phyloP scores from a whole-genome alignment of 169 alveolate genomes.

The Cryptosporidium andersoni region DNA sequence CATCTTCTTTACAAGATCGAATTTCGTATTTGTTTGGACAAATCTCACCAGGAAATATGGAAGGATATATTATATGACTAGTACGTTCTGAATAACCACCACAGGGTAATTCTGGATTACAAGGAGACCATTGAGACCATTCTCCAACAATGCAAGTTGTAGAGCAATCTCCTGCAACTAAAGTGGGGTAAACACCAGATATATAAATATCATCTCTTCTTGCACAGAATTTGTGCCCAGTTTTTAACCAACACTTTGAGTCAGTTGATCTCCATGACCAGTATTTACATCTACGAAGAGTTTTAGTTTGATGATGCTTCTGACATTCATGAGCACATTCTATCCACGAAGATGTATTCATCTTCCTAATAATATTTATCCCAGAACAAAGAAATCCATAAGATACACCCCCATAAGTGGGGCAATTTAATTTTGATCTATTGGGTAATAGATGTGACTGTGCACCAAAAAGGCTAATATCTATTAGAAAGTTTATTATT shows the following conservation, averaged over 20 bases:
- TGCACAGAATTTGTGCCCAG: constrained; percentile 18
- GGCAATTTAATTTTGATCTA: constrained; percentile 14
- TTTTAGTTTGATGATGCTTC: constrained; percentile 5
- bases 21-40: constrained; percentile 55
- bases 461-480: too few species aligned
- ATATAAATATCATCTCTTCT: constrained; percentile 61
- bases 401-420: constrained; percentile 46
- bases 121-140: constrained; percentile 57
- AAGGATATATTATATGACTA: constrained; percentile 24
- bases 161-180: constrained; percentile 62
- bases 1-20: constrained; percentile 46
- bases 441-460: neutral
- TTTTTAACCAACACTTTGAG: constrained; percentile 19
- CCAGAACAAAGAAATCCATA: constrained; percentile 66
- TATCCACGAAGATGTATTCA: constrained; percentile 55
- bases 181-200: constrained; percentile 64
- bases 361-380: constrained; percentile 30
- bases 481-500: too few species aligned
- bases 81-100: constrained; percentile 71
- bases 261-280: constrained; percentile 71
- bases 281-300: constrained; percentile 40
- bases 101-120: constrained; percentile 46
- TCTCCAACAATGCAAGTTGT: constrained; percentile 68
- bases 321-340: constrained; percentile 64
- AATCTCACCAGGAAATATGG: constrained; percentile 66